A percentile compares a stretch with the other conserved stretches of the same genome.
Conservation (phyloP, 352 stramenopile species). For the Phytophthora pinifolia region DNA sequence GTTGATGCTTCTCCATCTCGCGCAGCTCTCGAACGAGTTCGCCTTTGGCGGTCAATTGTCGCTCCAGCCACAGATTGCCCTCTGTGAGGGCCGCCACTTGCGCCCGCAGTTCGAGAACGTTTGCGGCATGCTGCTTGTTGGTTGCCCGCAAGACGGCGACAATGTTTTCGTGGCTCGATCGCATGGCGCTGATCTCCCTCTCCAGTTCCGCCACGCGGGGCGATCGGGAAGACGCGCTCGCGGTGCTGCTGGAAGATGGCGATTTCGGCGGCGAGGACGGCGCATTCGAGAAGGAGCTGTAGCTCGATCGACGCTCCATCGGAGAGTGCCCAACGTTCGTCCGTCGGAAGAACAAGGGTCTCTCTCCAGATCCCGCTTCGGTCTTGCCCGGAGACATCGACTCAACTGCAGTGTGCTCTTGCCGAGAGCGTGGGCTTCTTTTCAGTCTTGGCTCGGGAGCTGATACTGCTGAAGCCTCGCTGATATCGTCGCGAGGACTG, state of each 20-base stretch:
- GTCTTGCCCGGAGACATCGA: slow-evolving; percentile 28
- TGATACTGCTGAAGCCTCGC: slow-evolving; percentile 19
- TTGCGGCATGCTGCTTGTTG: slow-evolving; percentile 69
- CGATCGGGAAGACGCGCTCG: slow-evolving; percentile 15
- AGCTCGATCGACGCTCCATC: slow-evolving; percentile 40
- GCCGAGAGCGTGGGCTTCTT: slow-evolving; percentile 11
- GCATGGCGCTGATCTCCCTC: slow-evolving; percentile 59
- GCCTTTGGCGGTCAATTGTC: slow-evolving; percentile 57
- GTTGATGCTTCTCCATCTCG: slow-evolving; percentile 48
- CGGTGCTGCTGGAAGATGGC: slow-evolving; percentile 4
- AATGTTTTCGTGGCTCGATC: slow-evolving; percentile 71
- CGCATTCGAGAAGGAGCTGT: slow-evolving; percentile 22
- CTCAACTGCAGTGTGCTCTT: slow-evolving; percentile 34
- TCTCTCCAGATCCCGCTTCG: slow-evolving; percentile 1
- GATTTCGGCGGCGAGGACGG: slow-evolving; percentile 18
- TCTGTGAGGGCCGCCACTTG: slow-evolving; percentile 63
- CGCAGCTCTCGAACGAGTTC: slow-evolving; percentile 52
- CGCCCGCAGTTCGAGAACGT: slow-evolving; percentile 62
- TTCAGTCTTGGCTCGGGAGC: slow-evolving; percentile 7
- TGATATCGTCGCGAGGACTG: slow-evolving; percentile 13
- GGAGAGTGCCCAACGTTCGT: slow-evolving; percentile 34
- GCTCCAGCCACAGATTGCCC: slow-evolving; percentile 61
- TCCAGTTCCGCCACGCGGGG: slow-evolving; percentile 56
- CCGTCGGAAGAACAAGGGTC: slow-evolving; percentile 44
- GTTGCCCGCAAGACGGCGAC: slow-evolving; percentile 63